Percentiles rank a stretch among this genome's conserved stretches.
Evolutionary conservation across 2,329 filamentous ascomycete genomes (phyloP).

Genomic region (Alternaria burnsii): DNA sequence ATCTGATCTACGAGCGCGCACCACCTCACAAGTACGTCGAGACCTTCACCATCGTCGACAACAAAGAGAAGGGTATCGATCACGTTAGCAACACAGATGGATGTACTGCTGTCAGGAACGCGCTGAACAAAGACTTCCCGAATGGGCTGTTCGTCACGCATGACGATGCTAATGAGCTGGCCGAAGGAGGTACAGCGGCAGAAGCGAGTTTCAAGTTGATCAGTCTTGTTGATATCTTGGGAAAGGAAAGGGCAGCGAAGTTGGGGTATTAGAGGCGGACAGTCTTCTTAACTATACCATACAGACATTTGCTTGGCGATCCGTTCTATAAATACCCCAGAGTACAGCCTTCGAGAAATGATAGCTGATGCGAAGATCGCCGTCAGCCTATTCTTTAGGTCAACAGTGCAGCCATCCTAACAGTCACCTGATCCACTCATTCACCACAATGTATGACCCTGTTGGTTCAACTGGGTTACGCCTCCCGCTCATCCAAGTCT

Average conservation of each 20-base stretch:
- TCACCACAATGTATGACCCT: not conserved
- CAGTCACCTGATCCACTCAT: not conserved
- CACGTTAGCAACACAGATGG: slow-evolving; percentile 65
- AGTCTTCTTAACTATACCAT: not conserved
- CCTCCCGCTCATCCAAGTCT: not conserved
- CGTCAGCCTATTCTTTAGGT: not conserved
- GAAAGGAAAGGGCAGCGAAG: slow-evolving; percentile 27
- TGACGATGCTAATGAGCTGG: slow-evolving; percentile 63
- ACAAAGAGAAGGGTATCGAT: slow-evolving; percentile 56
- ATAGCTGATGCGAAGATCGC: not conserved
- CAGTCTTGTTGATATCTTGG: slow-evolving; percentile 39
- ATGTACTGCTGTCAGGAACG: slow-evolving; percentile 57
- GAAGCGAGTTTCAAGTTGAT: slow-evolving; percentile 62
- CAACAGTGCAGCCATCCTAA: not conserved
- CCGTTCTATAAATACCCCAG: not conserved
- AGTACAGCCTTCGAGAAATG: not conserved
- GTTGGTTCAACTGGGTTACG: not conserved
- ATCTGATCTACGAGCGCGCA: slow-evolving; percentile 61
- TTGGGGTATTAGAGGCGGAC: slow-evolving; percentile 30
- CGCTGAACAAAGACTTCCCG: slow-evolving; percentile 50
- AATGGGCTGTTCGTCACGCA: slow-evolving; percentile 61
- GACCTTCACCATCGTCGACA: slow-evolving; percentile 59
- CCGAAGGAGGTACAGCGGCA: slow-evolving; percentile 56
- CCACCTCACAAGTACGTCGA: slow-evolving; percentile 60
- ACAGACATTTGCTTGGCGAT: not conserved